Conservation (phyloP, 2,329 filamentous ascomycete genomes). For the Aspergillus fijiensis region DNA sequence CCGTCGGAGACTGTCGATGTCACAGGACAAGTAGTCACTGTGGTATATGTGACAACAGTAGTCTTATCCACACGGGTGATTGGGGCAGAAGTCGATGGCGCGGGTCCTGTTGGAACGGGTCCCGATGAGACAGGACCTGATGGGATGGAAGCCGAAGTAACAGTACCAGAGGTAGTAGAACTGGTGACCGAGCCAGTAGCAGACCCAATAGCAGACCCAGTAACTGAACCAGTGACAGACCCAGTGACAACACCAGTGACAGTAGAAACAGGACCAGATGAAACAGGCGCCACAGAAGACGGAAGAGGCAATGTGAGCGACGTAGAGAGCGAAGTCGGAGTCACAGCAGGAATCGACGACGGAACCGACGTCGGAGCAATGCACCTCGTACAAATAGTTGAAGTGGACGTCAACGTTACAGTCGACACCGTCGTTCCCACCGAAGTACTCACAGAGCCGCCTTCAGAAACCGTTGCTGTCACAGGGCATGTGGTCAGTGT, state of each 20-base stretch:
- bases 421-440: constrained; percentile 13
- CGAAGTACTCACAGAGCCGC: constrained; percentile 4
- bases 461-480: constrained; percentile 10
- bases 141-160: constrained; percentile 11
- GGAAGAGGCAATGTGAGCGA: neutral
- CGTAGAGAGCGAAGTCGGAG: neutral
- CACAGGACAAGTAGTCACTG: constrained; percentile 15
- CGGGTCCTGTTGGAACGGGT: constrained; percentile 7
- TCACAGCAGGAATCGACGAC: neutral
- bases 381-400: constrained; percentile 3
- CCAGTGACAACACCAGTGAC: neutral
- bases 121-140: neutral
- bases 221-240: no score
- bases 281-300: neutral
- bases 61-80: constrained; percentile 12
- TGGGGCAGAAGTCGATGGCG: neutral
- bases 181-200: no score
- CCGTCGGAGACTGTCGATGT: constrained; percentile 39
- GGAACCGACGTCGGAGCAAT: constrained; percentile 1
- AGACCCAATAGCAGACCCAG: no score
- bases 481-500: constrained; percentile 15
- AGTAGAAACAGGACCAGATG: neutral
- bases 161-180: no score
- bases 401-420: constrained; percentile 8
- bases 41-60: constrained; percentile 16